These are phyloP conservation scores for Lentinula guzmanii DNA, from an alignment of 768 basidiomycete genomes.

Conservation along the genomic window DNA sequence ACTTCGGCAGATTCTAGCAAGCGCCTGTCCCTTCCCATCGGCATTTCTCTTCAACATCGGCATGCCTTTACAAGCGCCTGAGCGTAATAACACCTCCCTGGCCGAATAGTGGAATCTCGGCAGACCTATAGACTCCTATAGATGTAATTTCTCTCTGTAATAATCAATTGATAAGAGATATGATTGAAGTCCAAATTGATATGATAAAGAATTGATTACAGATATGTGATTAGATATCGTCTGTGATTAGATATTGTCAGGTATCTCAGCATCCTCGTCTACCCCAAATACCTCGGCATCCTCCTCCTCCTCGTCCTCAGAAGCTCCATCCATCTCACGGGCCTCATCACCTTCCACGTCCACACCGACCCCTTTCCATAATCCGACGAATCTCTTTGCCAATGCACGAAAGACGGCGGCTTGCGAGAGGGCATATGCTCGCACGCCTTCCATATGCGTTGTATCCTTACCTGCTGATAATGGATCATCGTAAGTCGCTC, in stretches of 20 bases:
- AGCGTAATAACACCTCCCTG: background rate
- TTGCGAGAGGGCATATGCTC: background rate
- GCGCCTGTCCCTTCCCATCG: too few species aligned
- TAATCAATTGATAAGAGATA: too few species aligned
- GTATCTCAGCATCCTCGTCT: background rate
- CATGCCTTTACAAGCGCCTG: background rate
- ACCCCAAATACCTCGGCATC: background rate
- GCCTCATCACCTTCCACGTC: background rate
- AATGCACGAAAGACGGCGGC: background rate
- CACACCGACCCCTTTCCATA: background rate
- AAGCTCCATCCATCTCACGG: background rate
- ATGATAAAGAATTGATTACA: background rate
- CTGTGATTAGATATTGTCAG: background rate
- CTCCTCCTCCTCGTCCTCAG: background rate
- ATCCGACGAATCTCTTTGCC: background rate
- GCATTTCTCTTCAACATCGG: too few species aligned
- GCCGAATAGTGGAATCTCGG: background rate
- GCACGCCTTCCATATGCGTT: background rate
- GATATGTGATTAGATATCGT: background rate
- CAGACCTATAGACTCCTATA: too few species aligned
- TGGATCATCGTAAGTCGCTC: background rate
- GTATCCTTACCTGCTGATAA: background rate
- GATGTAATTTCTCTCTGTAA: too few species aligned
- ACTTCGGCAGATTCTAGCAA: too few species aligned
- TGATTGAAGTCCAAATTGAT: background rate